phyloP scores from a whole-genome alignment of 306 rosid genomes.

The Prinsepia uniflora region DNA sequence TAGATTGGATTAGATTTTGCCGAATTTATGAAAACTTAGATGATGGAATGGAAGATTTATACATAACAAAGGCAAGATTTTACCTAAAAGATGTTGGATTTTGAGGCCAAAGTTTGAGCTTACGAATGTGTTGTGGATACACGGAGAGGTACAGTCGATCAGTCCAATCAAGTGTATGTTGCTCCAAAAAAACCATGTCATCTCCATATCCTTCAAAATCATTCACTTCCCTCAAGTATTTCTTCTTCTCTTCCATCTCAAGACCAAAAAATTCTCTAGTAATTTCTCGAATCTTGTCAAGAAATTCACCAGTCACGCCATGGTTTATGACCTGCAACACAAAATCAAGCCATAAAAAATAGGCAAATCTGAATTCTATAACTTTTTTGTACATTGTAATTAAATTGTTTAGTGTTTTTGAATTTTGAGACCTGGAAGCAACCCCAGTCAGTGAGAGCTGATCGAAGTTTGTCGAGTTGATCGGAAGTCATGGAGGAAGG shows the following conservation, averaged over 20 bases:
- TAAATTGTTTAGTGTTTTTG: background rate
- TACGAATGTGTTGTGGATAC: slow-evolving; percentile 32
- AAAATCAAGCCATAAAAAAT: background rate
- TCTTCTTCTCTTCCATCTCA: slow-evolving; percentile 35
- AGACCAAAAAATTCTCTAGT: slow-evolving; percentile 35
- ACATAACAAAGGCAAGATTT: slow-evolving; percentile 20
- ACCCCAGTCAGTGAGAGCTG: slow-evolving; percentile 31
- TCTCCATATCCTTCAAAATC: slow-evolving; percentile 48
- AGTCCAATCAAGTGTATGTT: slow-evolving; percentile 51
- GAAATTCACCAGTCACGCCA: slow-evolving; percentile 27
- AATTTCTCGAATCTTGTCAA: slow-evolving; percentile 31
- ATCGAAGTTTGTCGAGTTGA: slow-evolving; percentile 14
- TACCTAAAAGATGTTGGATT: slow-evolving; percentile 51
- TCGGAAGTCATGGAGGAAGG: slow-evolving; percentile 5
- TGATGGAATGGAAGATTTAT: too few relatives aligned
- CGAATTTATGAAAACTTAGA: too few relatives aligned
- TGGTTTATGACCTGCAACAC: slow-evolving; percentile 35
- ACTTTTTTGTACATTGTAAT: too few relatives aligned
- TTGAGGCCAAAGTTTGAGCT: slow-evolving; percentile 56
- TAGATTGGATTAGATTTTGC: too few relatives aligned
- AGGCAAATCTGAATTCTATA: too few relatives aligned
- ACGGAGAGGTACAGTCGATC: slow-evolving; percentile 36
- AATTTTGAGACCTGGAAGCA: slow-evolving; percentile 33
- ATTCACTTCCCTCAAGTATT: slow-evolving; percentile 20
- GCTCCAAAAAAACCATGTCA: slow-evolving; percentile 41